These are phyloP conservation scores for Chaetothyriales sp. DNA, from an alignment of 2,329 filamentous ascomycete species.

Conservation along the genomic window DNA sequence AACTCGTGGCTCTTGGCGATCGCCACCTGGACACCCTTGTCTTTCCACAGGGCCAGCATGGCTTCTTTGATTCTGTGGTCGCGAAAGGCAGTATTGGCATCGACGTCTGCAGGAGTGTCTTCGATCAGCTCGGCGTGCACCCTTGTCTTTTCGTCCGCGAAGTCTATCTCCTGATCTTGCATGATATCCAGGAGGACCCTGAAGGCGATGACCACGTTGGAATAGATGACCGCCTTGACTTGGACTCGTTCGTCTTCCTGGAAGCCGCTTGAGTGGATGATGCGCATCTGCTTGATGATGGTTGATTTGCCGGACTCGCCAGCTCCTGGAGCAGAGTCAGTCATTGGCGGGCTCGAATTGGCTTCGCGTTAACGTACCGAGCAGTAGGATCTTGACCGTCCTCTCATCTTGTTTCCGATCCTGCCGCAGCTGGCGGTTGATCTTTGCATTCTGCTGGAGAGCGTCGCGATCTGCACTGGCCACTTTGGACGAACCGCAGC, in stretches of 20 bases:
- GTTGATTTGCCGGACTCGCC: conserved; percentile 95
- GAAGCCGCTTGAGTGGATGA: conserved; percentile 91
- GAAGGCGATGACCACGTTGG: conserved; percentile 85
- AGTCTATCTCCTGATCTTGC: conserved; percentile 67
- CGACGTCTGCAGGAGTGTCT: conserved; percentile 63
- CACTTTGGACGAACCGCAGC: conserved; percentile 31
- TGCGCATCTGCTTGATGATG: conserved; percentile 96
- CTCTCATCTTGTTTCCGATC: conserved; percentile 78
- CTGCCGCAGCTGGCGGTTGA: conserved; percentile 70
- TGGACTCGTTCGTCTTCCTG: conserved; percentile 78
- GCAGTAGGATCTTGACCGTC: conserved; percentile 84
- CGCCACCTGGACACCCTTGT: conserved; percentile 71
- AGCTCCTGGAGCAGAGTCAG: conserved; percentile 47
- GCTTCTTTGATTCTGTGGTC: conserved; percentile 49
- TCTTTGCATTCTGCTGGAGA: conserved; percentile 43
- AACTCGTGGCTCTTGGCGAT: conserved; percentile 92
- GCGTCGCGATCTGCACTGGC: conserved; percentile 30
- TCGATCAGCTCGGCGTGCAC: conserved; percentile 67
- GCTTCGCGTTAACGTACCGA: conserved; percentile 48
- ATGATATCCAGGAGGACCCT: conserved; percentile 83
- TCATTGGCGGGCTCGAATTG: neutral
- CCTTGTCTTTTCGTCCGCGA: conserved; percentile 65
- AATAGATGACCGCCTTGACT: conserved; percentile 91
- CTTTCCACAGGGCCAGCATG: conserved; percentile 71
- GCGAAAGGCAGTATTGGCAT: conserved; percentile 67